Conservation (phyloP, 805 yeast genomes). For the Ogataea naganishii region DNA sequence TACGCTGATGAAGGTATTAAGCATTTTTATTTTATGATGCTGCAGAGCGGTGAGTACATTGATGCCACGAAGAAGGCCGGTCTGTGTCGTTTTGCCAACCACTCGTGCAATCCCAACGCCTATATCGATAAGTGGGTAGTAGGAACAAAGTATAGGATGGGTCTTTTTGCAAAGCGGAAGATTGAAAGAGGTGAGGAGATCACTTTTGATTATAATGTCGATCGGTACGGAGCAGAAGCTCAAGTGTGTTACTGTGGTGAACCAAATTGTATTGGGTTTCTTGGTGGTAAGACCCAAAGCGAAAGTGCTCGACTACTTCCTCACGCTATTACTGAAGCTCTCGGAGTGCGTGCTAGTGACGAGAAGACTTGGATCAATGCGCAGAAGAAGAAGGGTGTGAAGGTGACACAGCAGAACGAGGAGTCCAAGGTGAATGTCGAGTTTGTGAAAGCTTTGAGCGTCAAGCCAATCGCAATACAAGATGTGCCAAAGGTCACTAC, state of each 20-base stretch:
- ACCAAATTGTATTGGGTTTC: constrained; percentile 80
- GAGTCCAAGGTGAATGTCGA: constrained; percentile 54
- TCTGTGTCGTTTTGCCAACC: constrained; percentile 87
- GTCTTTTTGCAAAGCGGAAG: constrained; percentile 77
- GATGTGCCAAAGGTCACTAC: constrained; percentile 78
- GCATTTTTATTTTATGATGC: constrained; percentile 95
- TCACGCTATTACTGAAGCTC: constrained; percentile 73
- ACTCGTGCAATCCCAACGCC: constrained; percentile 92
- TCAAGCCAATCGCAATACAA: constrained; percentile 38
- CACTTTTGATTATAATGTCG: constrained; percentile 90
- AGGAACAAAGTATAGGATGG: constrained; percentile 84
- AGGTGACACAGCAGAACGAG: constrained; percentile 40
- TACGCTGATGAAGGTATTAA: constrained; percentile 62
- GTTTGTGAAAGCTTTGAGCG: constrained; percentile 52
- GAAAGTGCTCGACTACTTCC: constrained; percentile 83
- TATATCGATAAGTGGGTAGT: constrained; percentile 97
- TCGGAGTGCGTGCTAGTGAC: constrained; percentile 61
- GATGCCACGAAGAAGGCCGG: constrained; percentile 91
- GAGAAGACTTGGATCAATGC: constrained; percentile 67
- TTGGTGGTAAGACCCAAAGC: constrained; percentile 97
- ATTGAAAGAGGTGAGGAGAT: constrained; percentile 79
- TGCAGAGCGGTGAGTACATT: constrained; percentile 84
- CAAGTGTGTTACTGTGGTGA: constrained; percentile 95
- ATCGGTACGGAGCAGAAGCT: constrained; percentile 89
- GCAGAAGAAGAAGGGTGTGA: constrained; percentile 39